A percentile compares a stretch with the other conserved stretches of the same genome.
Conservation (phyloP, 1,139 yeast species). For the Kazachstania sp. region DNA sequence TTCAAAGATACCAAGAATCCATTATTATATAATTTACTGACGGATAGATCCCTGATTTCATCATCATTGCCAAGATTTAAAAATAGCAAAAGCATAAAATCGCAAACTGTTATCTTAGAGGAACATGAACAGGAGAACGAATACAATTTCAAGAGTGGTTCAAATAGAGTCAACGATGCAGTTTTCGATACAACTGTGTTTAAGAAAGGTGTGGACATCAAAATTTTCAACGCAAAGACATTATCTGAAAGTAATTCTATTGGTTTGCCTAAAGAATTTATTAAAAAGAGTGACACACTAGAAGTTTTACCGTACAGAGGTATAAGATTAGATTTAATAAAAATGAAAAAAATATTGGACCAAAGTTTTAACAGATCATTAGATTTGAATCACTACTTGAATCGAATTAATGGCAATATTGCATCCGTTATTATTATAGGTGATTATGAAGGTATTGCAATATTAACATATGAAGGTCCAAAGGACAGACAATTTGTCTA, state of each 20-base stretch:
- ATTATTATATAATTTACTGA: conserved; percentile 74
- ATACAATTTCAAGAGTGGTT: neutral
- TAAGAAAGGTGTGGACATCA: conserved; percentile 67
- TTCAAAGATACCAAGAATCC: conserved; percentile 48
- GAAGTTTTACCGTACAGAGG: neutral
- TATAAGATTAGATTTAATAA: conserved; percentile 44
- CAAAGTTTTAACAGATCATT: conserved; percentile 69
- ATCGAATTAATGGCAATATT: conserved; percentile 53
- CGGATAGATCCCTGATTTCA: conserved; percentile 88
- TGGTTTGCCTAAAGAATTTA: conserved; percentile 19
- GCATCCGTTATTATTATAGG: conserved; percentile 83
- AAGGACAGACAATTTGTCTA: conserved; percentile 41
- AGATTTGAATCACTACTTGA: conserved; percentile 55
- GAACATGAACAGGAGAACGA: conserved; percentile 8
- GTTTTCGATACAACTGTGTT: conserved; percentile 59
- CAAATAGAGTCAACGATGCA: conserved; percentile 12
- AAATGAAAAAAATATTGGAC: conserved; percentile 55
- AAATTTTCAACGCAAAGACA: conserved; percentile 35
- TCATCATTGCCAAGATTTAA: conserved; percentile 81
- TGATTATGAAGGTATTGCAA: conserved; percentile 92
- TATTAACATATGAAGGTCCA: conserved; percentile 67
- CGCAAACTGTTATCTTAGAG: conserved; percentile 5
- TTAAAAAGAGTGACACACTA: neutral
- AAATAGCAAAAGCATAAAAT: conserved; percentile 24
- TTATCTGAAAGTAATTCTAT: conserved; percentile 21